Base-by-base conservation (phyloP, 164 flowering plant species). In the Dillenia suffruticosa region DNA sequence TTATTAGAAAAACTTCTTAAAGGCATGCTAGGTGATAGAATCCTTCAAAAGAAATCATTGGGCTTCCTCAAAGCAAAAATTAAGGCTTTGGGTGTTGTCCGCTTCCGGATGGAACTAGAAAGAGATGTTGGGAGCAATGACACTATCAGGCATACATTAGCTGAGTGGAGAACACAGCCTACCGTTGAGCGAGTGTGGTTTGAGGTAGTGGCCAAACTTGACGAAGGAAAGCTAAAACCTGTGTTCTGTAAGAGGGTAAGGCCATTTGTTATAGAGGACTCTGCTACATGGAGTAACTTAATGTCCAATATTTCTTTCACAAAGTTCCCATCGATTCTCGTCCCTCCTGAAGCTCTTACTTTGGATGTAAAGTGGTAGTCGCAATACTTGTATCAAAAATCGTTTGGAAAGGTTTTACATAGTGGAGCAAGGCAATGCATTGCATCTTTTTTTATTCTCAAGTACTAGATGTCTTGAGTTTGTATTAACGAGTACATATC, bases 131-230 rank as follows among this genome's bases (percentile, higher is more conserved):
- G 71, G 47, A 59, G 66, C 16, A 72, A 74, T 51, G 82, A 72
- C 24, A 59, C 63, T 9, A 45, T 56, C 22, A 55, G 63, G 63
- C 62, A 63, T 6, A 70, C 67, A 40, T 44, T 77, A 70, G 82
- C 79, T 12, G 80, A 82, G 56, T 88, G 92, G 92, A 84, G 87
- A 75, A 88, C 90, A 13, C 83, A 67, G 76, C 90, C 88, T 10
- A 70, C 53, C 3, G 63, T 72, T 46, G 87, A 83, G 59, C 78
- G 79, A 50, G 61, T 69, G 40, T 74, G 70, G 70, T 88, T 86
- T 68, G 81, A 86, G 59, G 73, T 86, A 14, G 66, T 73, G 64
- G 92, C 89, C 9, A 81, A 81, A 63, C 67, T 84, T 60, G 90
- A 83, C 54, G 77, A 24, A 9, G 80, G 68, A 61, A 63, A 57